A percentile compares a stretch with the other conserved stretches of the same genome.
These are phyloP conservation scores for Incumbomyces lentus DNA, from an alignment of 2,329 filamentous ascomycete genomes.

Conservation along the genomic window DNA sequence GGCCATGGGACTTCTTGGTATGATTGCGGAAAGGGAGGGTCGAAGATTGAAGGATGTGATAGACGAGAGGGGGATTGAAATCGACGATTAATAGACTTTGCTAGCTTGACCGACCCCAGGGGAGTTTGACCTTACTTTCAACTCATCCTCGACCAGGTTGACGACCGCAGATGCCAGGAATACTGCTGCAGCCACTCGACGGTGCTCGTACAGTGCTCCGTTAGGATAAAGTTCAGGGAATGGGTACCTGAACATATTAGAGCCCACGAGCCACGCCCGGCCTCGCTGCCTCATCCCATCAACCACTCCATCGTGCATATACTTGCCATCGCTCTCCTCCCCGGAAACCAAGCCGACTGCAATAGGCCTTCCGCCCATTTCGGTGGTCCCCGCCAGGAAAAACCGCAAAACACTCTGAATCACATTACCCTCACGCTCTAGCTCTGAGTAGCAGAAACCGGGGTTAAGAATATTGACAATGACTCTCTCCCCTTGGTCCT, in stretches of 20 bases:
- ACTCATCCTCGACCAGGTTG: too few relatives aligned
- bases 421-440: conserved; percentile 29
- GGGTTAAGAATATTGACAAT: conserved; percentile 45
- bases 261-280: background rate
- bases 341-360: conserved; percentile 31
- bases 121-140: too few relatives aligned
- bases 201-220: too few relatives aligned
- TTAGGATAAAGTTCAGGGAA: too few relatives aligned
- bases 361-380: conserved; percentile 39
- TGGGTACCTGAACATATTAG: too few relatives aligned
- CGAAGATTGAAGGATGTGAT: conserved; percentile 15
- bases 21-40: conserved; percentile 48
- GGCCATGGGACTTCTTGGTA: conserved; percentile 53
- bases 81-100: conserved; percentile 1
- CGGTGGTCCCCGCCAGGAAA: conserved; percentile 34
- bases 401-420: conserved; percentile 23
- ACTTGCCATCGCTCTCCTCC: conserved; percentile 37
- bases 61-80: conserved; percentile 8
- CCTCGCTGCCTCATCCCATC: conserved; percentile 24
- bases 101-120: too few relatives aligned
- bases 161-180: too few relatives aligned
- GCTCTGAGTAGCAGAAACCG: conserved; percentile 41
- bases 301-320: conserved; percentile 31
- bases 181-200: too few relatives aligned
- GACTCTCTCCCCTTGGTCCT: conserved; percentile 26